These are phyloP conservation scores for Cladosporium sp. DNA, from an alignment of 2,329 filamentous ascomycete species.

Conservation along the genomic window DNA sequence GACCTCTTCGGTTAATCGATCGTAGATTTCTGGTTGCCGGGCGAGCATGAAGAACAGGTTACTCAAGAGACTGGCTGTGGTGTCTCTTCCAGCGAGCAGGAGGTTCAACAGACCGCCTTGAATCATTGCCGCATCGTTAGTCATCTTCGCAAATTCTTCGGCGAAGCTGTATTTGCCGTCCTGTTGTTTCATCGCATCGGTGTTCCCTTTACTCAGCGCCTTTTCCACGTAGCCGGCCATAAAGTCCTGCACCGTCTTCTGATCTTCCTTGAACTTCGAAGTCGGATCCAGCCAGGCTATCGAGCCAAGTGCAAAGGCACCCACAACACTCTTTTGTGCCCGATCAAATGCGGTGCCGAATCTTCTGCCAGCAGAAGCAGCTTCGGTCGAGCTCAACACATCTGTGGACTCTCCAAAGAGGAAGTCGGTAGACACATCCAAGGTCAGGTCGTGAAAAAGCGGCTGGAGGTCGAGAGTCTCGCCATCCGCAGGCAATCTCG, in stretches of 20 bases:
- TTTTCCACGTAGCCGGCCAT: slow-evolving; percentile 44
- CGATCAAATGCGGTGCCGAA: slow-evolving; percentile 44
- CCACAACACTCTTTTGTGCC: slow-evolving; percentile 37
- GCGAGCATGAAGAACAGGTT: slow-evolving; percentile 81
- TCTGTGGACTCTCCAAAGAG: slow-evolving; percentile 57
- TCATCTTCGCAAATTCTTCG: slow-evolving; percentile 77
- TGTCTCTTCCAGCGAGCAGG: slow-evolving; percentile 80
- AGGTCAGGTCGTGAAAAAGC: slow-evolving; percentile 74
- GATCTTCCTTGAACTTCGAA: slow-evolving; percentile 37
- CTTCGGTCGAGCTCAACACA: slow-evolving; percentile 22
- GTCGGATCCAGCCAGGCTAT: slow-evolving; percentile 34
- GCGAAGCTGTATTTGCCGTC: slow-evolving; percentile 77
- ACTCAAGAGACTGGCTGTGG: slow-evolving; percentile 76
- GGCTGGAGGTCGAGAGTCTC: slow-evolving; percentile 65
- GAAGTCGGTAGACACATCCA: slow-evolving; percentile 85
- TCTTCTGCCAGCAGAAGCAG: slow-evolving; percentile 6
- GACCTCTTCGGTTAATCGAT: slow-evolving; percentile 70
- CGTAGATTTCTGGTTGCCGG: slow-evolving; percentile 61
- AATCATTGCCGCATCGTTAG: slow-evolving; percentile 62
- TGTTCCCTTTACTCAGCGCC: slow-evolving; percentile 34
- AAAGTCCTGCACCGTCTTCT: slow-evolving; percentile 40
- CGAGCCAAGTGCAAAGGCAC: slow-evolving; percentile 34
- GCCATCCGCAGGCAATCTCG: slow-evolving; percentile 47
- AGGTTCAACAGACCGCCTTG: slow-evolving; percentile 81
- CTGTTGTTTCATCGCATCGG: slow-evolving; percentile 65